Evolutionary conservation across 805 yeast genomes (phyloP), one percentile per base, ranked within the genome.

Genomic region (Hanseniaspora valbyensis): DNA sequence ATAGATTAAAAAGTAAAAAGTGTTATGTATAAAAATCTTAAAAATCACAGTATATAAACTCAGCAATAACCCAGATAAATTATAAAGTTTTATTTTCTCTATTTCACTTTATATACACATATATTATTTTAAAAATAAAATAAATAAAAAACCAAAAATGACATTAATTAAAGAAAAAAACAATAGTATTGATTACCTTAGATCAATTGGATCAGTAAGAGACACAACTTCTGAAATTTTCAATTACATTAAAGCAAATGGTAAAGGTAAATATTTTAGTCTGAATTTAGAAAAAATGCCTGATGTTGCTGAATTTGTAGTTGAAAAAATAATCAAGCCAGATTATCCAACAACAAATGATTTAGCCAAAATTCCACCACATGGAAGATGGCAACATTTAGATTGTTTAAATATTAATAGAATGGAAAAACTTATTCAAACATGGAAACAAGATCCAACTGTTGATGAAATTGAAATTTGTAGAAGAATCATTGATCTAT

Each of bases 331-430:
- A 13, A 71, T 76, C 48, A 60, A 61, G 16, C 62, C 70, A 12
- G 74, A 73, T 41, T 79, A 72, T 54, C 46, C 50, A 12, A 40
- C 41, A 8, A 72, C 70, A 0, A 63, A 68, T 2, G 63, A 71
- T 24, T 70, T 71, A 32, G 57, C 60, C 2, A 54, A 61, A 1
- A 79, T 79, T 49, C 83, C 85, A 3, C 77, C 81, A 8, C 84
- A 79, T 60, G 84, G 84, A 1, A 68, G 85, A 51, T 78, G 79
- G 76, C 82, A 77, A 56, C 84, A 79, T 60, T 69, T 79, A 58
- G 76, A 78, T 56, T 75, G 72, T 30, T 75, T 75, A 34, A 71
- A 67, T n/a, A 59, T 56, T 28, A 61, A 60, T 16, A 69, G 83
- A 37, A 66, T 78, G 38, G 72, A 69, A 18, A 52, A 55, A 2